Percentiles rank a stretch among this genome's conserved stretches.
Conservation (phyloP, 2,329 filamentous ascomycete species). For the Botrytis elliptica region DNA sequence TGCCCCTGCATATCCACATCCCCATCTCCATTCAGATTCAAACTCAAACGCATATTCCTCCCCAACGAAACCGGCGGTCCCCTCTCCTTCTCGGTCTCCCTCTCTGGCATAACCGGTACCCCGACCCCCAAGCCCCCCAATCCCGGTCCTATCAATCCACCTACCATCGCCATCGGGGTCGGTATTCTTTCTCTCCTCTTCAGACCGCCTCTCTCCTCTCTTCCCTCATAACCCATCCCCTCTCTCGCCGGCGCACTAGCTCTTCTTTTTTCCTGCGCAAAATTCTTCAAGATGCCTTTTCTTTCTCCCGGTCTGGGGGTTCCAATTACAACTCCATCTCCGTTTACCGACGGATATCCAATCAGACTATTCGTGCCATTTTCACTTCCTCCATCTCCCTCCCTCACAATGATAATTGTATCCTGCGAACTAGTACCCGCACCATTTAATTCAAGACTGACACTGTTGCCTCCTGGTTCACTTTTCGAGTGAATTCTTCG, state of each 20-base stretch:
- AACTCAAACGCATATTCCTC: not conserved
- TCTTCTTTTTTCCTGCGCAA: not conserved
- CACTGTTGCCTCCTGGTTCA: not conserved
- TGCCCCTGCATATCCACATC: not conserved
- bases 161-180: conserved; percentile 2
- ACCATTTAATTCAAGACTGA: not conserved
- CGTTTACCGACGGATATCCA: not conserved
- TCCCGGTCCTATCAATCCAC: not conserved
- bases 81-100: not conserved
- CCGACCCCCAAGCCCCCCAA: not conserved
- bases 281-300: not conserved
- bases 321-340: not conserved
- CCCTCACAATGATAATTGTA: not conserved
- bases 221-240: not conserved
- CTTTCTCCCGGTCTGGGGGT: not conserved
- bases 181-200: conserved; percentile 4
- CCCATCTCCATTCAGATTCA: not conserved
- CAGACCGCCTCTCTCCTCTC: not conserved
- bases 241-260: conserved; percentile 1
- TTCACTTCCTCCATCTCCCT: not conserved
- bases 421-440: not conserved
- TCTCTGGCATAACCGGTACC: not conserved
- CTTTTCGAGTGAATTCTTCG: not conserved
- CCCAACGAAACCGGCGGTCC: conserved; percentile 9
- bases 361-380: not conserved